Conservation (phyloP, 2,329 filamentous ascomycete genomes). For the Arthrocladium fulminans region DNA sequence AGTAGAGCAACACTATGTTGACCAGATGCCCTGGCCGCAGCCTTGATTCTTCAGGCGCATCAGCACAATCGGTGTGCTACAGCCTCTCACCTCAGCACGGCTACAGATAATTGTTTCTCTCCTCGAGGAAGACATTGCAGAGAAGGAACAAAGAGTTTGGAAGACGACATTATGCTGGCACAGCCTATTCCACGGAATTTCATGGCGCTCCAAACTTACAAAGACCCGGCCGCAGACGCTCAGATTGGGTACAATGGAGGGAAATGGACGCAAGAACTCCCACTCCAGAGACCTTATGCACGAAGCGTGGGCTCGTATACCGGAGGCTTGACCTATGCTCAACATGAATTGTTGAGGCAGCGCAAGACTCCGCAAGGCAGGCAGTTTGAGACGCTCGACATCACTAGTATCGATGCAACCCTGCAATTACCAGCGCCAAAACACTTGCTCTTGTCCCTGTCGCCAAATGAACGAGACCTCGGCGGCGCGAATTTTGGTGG, state of each 20-base stretch:
- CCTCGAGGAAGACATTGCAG: not conserved
- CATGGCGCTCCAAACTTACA: not conserved
- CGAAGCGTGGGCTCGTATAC: conserved; percentile 6
- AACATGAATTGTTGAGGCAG: conserved; percentile 62
- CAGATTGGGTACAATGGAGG: not conserved
- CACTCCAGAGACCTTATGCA: not conserved
- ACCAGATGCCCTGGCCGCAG: not conserved
- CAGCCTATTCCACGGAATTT: not conserved
- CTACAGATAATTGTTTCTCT: not conserved
- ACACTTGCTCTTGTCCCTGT: conserved; percentile 66
- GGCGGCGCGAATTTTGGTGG: conserved; percentile 4
- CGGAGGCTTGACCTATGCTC: conserved; percentile 20
- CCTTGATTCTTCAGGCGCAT: conserved; percentile 8
- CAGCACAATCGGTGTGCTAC: not conserved
- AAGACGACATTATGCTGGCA: not conserved
- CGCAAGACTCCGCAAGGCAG: conserved; percentile 94
- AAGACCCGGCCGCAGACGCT: not conserved
- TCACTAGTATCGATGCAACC: conserved; percentile 62
- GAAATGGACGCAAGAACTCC: not conserved
- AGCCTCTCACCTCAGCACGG: not conserved
- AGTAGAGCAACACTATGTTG: not conserved
- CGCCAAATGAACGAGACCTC: conserved; percentile 28
- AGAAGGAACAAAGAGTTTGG: not conserved
- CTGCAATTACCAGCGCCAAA: conserved; percentile 70
- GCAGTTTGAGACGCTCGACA: conserved; percentile 83